Evolutionary conservation across 2,329 filamentous ascomycete species (phyloP), one percentile per base, ranked within the genome.

Genomic region (Scortechinia acanthostroma): DNA sequence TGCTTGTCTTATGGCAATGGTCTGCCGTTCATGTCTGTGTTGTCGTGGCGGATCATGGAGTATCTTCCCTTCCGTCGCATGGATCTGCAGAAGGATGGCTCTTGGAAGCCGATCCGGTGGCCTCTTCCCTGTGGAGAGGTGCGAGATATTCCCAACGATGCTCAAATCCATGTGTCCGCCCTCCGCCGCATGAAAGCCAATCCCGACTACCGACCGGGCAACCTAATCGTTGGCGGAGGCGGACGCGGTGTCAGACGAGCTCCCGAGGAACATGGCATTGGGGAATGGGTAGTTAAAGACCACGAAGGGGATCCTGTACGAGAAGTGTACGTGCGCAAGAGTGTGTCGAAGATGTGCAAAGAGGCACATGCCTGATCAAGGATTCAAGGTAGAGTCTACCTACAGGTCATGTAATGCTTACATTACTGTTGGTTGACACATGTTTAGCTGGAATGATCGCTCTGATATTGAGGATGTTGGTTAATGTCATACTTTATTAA

Each of bases 71-170:
- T 91, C 63, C 75, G 85, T 1, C 73, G 88, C 20, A 91, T 93
- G 84, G 88, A 91, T 52, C 65, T 91, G 4, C 79, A 80, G 49
- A 48, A 68, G 0, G 83, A 91, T 49, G 86, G 86, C 0, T 79
- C 77, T 0, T 93, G 88, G 88, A 83, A 80, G 59, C 83, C 86
- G 0, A 91, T 93, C 52, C 71, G 80, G 4, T 91, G 87, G 85
- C 88, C 88, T 0, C 65, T 91, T 2, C 88, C 88, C 0, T 77
- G 81, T 22, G 88, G 88, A 10, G 87, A 91, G 61, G 80, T 84
- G 0, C 76, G 88, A n/a, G 88, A 93, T 54, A 81, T 93, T 2
- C 88, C 88, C 0, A 62, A 76, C 5, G 70, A 83, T 45, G 86
- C 82, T 1, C 70, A 81, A 19, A 76, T 93, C 2, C 88, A 93